These are phyloP conservation scores for Dictyostelium brefeldianum DNA, from an alignment of 78 protist species.

Conservation along the genomic window DNA sequence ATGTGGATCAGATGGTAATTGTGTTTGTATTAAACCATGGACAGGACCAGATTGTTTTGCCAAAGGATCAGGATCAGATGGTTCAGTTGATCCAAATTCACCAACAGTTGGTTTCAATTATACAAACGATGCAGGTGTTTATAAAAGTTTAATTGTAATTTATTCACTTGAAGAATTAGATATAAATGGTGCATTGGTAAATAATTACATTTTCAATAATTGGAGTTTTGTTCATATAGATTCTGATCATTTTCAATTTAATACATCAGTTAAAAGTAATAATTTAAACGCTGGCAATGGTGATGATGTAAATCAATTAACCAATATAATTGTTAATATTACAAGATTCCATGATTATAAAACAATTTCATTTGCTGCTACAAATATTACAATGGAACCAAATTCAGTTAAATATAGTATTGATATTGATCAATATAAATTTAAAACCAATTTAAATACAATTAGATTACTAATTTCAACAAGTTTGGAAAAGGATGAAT, in stretches of 20 bases:
- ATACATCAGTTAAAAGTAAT: neutral
- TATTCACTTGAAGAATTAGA: neutral
- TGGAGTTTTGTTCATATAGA: neutral
- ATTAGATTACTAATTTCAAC: conserved; percentile 15
- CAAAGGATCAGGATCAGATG: neutral
- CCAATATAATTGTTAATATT: neutral
- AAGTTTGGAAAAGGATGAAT: neutral
- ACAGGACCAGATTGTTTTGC: neutral
- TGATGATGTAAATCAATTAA: neutral
- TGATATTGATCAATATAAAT: neutral
- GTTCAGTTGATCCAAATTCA: neutral
- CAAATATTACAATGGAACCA: neutral
- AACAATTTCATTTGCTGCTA: neutral
- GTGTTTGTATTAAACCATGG: neutral
- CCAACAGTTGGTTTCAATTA: neutral
- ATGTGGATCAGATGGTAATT: neutral
- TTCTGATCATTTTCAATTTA: neutral
- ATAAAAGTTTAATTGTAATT: neutral
- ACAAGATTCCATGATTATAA: neutral
- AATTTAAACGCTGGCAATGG: neutral
- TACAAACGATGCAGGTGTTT: neutral
- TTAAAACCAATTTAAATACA: neutral
- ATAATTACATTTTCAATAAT: neutral
- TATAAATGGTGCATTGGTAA: neutral
- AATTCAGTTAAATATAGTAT: conserved; percentile 23